Conservation (phyloP, 768 basidiomycete species). For the Lentinula boryana region DNA sequence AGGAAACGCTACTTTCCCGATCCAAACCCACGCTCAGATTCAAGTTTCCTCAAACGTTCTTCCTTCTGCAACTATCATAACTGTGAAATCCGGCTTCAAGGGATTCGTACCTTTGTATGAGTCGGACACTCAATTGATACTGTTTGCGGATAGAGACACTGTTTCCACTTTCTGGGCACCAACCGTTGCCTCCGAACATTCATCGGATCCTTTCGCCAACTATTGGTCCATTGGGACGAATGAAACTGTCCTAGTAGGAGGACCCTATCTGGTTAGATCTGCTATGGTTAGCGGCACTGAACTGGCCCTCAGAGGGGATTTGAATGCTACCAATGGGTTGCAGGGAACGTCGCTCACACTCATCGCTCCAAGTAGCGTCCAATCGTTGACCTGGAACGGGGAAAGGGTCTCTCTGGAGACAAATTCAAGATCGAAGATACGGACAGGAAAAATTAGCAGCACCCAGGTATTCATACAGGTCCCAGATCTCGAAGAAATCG, state of each 20-base stretch:
- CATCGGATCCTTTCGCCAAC: constrained; percentile 39
- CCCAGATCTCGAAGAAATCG: constrained; percentile 11
- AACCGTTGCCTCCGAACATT: constrained; percentile 35
- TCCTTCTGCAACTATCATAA: constrained; percentile 32
- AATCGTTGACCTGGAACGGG: constrained; percentile 71
- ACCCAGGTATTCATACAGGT: neutral
- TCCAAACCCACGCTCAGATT: constrained; percentile 19
- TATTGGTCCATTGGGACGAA: constrained; percentile 78
- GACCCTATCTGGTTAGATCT: constrained; percentile 58
- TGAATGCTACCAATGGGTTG: constrained; percentile 32
- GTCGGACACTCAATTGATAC: constrained; percentile 57
- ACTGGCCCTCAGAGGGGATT: constrained; percentile 64
- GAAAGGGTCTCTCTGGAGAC: constrained; percentile 28
- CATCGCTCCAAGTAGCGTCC: constrained; percentile 50
- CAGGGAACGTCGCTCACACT: constrained; percentile 49
- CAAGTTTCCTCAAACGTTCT: constrained; percentile 20
- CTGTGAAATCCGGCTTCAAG: constrained; percentile 48
- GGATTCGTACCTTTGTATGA: constrained; percentile 64
- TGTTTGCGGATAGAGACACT: constrained; percentile 61
- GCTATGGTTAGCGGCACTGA: constrained; percentile 41
- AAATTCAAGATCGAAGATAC: constrained; percentile 7
- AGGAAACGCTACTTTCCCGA: constrained; percentile 37
- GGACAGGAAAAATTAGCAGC: neutral
- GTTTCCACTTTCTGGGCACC: constrained; percentile 78
- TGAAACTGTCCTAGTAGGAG: constrained; percentile 55